A percentile compares a stretch with the other conserved stretches of the same genome.
Evolutionary conservation across 371 early-diverging fungal genomes (phyloP).

Genomic region (Syncephalastrum monosporum): DNA sequence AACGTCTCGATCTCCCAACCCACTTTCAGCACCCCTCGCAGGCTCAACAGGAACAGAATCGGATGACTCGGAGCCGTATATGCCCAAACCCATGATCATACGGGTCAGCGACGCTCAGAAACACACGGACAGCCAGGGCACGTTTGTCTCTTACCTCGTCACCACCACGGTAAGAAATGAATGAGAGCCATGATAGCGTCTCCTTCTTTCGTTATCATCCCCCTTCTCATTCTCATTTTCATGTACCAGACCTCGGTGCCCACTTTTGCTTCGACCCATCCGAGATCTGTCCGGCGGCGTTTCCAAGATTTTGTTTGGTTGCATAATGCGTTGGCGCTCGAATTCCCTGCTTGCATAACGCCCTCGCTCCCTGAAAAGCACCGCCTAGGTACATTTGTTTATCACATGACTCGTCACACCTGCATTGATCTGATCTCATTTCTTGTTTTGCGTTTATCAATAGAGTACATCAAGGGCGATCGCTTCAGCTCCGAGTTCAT

Average conservation of each 20-base stretch:
- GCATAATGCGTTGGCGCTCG: conserved; percentile 66
- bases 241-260: too few species aligned
- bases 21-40: background rate
- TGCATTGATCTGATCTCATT: background rate
- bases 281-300: conserved; percentile 68
- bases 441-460: background rate
- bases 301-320: conserved; percentile 96
- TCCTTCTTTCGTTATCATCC: too few species aligned
- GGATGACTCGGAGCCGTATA: background rate
- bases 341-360: conserved; percentile 80
- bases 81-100: conserved; percentile 36
- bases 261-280: too few species aligned
- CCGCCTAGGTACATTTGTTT: conserved; percentile 66
- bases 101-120: conserved; percentile 79
- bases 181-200: too few species aligned
- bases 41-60: background rate
- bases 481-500: conserved; percentile 91
- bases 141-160: conserved; percentile 82
- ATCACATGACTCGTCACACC: background rate
- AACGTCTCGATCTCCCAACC: background rate
- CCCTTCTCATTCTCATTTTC: too few species aligned
- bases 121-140: conserved; percentile 77
- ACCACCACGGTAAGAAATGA: conserved; percentile 60
- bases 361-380: conserved; percentile 95
- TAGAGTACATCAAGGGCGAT: conserved; percentile 94